Evolutionary conservation across 495 filamentous ascomycete genomes (phyloP).

Genomic region (Penicillium samsonianum): DNA sequence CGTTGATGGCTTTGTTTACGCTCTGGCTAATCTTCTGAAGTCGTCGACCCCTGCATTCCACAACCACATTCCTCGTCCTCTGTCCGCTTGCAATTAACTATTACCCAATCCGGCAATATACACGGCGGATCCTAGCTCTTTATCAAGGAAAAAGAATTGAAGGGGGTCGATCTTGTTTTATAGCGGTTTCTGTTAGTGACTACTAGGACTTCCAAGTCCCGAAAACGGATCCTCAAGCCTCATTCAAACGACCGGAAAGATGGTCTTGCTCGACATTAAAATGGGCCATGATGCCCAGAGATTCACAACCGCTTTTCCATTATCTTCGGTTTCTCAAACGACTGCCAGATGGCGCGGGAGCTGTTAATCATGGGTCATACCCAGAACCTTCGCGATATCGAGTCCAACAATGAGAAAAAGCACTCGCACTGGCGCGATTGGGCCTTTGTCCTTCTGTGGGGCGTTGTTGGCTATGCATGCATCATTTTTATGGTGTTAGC

Average conservation of each 20-base stretch:
- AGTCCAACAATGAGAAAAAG: constrained; percentile 19
- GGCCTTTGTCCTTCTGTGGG: constrained; percentile 26
- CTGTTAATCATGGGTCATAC: constrained; percentile 29
- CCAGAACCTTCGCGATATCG: constrained; percentile 18
- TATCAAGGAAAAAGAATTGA: not conserved
- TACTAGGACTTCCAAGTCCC: not conserved
- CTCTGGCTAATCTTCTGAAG: not conserved
- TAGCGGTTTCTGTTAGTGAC: not conserved
- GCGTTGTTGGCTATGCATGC: constrained; percentile 30
- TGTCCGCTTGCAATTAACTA: constrained; percentile 9
- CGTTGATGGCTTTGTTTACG: not conserved
- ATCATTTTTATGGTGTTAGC: constrained; percentile 26
- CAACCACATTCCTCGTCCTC: constrained; percentile 11
- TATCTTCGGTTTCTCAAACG: not conserved
- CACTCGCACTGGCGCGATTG: constrained; percentile 26
- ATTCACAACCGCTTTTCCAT: not conserved
- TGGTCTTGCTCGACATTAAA: constrained; percentile 19
- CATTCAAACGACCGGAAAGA: constrained; percentile 8
- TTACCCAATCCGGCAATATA: constrained; percentile 9
- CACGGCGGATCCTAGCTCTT: not conserved
- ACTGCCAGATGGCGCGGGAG: constrained; percentile 5
- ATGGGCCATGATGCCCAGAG: not conserved
- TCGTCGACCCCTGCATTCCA: constrained; percentile 14
- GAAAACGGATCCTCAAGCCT: constrained; percentile 23
- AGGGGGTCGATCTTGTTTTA: constrained; percentile 17